Evolutionary conservation across 2,329 filamentous ascomycete genomes (phyloP).

Genomic region (Alternaria sp.): DNA sequence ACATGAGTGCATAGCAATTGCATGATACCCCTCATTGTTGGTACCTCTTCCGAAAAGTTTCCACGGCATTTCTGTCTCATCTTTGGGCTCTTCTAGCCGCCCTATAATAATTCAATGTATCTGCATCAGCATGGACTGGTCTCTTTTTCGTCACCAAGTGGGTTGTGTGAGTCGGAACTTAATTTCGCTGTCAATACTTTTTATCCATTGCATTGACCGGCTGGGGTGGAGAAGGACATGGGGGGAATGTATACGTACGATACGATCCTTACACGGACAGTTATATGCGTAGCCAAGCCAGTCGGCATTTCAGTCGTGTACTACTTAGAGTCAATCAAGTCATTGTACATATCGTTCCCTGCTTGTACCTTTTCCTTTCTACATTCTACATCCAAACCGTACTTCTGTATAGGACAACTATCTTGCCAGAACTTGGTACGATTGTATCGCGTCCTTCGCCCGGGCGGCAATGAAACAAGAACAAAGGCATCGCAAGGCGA

Average conservation of each 20-base stretch:
- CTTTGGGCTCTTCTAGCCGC: conserved; percentile 9
- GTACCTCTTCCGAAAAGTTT: conserved; percentile 13
- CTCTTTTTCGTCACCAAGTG: conserved; percentile 13
- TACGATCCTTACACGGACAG: not conserved
- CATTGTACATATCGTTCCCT: not conserved
- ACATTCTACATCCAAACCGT: not conserved
- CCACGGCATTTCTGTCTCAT: conserved; percentile 26
- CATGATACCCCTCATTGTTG: conserved; percentile 37
- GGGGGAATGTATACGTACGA: not conserved
- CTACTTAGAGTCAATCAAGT: not conserved
- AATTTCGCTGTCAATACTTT: conserved; percentile 41
- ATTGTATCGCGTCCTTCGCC: not conserved
- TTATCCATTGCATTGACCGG: conserved; percentile 30
- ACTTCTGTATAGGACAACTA: not conserved
- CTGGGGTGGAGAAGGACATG: conserved; percentile 4
- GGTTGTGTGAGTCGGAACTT: conserved; percentile 19
- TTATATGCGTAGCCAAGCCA: not conserved
- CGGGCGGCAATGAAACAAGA: not conserved
- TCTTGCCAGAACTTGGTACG: not conserved
- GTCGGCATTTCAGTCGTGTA: not conserved
- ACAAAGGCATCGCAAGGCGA: not conserved
- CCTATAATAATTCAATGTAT: conserved; percentile 25
- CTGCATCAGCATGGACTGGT: conserved; percentile 30
- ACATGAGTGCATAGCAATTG: conserved; percentile 20
- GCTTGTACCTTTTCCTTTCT: not conserved